These are phyloP conservation scores for Litsea cubeba DNA, from an alignment of 164 flowering plant species.

Conservation along the genomic window DNA sequence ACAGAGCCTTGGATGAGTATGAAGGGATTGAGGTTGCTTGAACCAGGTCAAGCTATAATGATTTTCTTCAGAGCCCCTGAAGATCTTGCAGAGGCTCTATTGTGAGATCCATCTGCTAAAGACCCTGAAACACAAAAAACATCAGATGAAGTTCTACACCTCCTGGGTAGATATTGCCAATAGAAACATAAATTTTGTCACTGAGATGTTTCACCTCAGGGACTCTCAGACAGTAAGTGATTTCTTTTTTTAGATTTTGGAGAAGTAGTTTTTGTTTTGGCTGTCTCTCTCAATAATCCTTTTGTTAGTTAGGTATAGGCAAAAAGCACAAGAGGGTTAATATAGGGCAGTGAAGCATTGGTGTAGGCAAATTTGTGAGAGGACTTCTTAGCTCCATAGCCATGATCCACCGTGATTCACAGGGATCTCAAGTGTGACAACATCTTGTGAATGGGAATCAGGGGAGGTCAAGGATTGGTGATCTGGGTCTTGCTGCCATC, in stretches of 20 bases:
- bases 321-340: slow-evolving; percentile 79
- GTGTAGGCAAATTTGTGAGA: slow-evolving; percentile 88
- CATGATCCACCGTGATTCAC: slow-evolving; percentile 90
- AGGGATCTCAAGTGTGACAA: slow-evolving; percentile 98
- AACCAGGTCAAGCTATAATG: slow-evolving; percentile 88
- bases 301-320: slow-evolving; percentile 62
- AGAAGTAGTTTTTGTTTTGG: background rate
- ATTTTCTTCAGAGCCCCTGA: slow-evolving; percentile 73
- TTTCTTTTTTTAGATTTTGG: background rate
- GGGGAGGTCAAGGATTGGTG: slow-evolving; percentile 96
- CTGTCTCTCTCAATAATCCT: background rate
- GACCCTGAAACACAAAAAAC: slow-evolving; percentile 76
- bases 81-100: slow-evolving; percentile 82
- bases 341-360: slow-evolving; percentile 97
- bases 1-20: slow-evolving; percentile 88
- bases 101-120: slow-evolving; percentile 94
- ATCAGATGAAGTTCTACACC: slow-evolving; percentile 93
- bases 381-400: slow-evolving; percentile 93
- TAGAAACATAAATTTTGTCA: slow-evolving; percentile 85
- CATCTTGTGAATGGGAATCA: slow-evolving; percentile 91
- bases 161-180: slow-evolving; percentile 90
- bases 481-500: slow-evolving; percentile 91
- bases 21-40: slow-evolving; percentile 98
- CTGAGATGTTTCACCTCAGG: slow-evolving; percentile 99
- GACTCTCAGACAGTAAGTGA: slow-evolving; percentile 74